Evolutionary conservation across 2,329 filamentous ascomycete genomes (phyloP).

Genomic region (Beauveria scarabaeidicola): DNA sequence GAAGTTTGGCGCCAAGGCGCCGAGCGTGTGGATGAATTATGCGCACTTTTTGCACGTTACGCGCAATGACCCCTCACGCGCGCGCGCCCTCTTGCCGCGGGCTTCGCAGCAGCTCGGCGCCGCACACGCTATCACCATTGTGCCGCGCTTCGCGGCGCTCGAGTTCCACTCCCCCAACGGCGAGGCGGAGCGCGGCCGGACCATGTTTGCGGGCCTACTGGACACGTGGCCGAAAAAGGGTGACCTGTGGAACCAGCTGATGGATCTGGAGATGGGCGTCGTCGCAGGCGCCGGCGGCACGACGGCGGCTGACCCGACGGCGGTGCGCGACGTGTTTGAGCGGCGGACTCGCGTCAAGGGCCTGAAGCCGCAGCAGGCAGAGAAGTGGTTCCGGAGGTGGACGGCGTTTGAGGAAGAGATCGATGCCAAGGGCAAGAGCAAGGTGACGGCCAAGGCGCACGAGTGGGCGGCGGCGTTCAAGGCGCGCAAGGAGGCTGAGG

Average conservation of each 20-base stretch:
- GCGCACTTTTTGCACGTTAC: conserved; percentile 83
- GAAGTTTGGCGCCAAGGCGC: conserved; percentile 75
- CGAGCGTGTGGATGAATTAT: conserved; percentile 87
- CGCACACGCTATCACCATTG: conserved; percentile 57
- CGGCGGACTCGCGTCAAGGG: conserved; percentile 60
- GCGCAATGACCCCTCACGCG: conserved; percentile 59
- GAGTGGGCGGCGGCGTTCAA: conserved; percentile 55
- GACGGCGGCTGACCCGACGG: conserved; percentile 43
- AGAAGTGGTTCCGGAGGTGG: conserved; percentile 89
- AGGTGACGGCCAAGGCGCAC: conserved; percentile 61
- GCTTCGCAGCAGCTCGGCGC: conserved; percentile 74
- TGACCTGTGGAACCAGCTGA: conserved; percentile 85
- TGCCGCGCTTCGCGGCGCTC: conserved; percentile 80
- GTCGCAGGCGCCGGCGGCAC: too few species aligned
- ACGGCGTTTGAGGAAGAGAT: conserved; percentile 73
- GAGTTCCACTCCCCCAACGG: conserved; percentile 82
- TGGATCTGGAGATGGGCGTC: conserved; percentile 71
- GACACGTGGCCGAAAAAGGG: conserved; percentile 79
- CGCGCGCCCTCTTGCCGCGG: conserved; percentile 68
- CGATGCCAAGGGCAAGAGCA: conserved; percentile 58
- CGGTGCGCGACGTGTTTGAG: conserved; percentile 72
- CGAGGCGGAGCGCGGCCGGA: conserved; percentile 83
- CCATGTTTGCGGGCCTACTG: conserved; percentile 84
- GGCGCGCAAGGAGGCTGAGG: conserved; percentile 33
- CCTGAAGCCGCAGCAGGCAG: conserved; percentile 74